These are phyloP conservation scores for Gonapodya prolifera DNA, from an alignment of 192 early-diverging fungal species.

Conservation along the genomic window DNA sequence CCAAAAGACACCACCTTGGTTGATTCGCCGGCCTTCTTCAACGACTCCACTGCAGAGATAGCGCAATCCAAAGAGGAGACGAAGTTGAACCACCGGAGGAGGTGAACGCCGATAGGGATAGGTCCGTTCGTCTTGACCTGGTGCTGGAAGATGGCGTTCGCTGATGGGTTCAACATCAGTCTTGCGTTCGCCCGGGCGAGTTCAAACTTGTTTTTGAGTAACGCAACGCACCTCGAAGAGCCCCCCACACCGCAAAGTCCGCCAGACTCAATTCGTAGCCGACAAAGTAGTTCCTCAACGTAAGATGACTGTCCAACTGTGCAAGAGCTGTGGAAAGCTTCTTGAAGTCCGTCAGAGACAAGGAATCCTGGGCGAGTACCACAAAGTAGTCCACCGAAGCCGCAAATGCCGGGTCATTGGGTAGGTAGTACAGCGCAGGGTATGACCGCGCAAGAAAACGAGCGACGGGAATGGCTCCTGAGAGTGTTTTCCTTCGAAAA, in stretches of 20 bases:
- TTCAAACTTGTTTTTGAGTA: neutral
- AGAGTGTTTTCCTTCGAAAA: neutral
- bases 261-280: constrained; percentile 65
- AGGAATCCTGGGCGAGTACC: constrained; percentile 8
- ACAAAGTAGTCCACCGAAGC: neutral
- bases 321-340: constrained; percentile 50
- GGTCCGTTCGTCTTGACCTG: constrained; percentile 64
- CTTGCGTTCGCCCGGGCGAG: neutral
- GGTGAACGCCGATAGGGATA: constrained; percentile 49
- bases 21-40: constrained; percentile 31
- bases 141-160: constrained; percentile 63
- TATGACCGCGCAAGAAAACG: neutral
- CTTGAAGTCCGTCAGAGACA: constrained; percentile 38
- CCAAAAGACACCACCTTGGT: constrained; percentile 22
- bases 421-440: neutral
- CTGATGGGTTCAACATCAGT: constrained; percentile 14
- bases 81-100: constrained; percentile 72
- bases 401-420: neutral
- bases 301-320: constrained; percentile 68
- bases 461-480: neutral
- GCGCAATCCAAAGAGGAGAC: constrained; percentile 46
- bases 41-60: constrained; percentile 23
- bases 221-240: constrained; percentile 45
- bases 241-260: constrained; percentile 81
- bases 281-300: constrained; percentile 64